Evolutionary conservation across 2,329 filamentous ascomycete species (phyloP).

Genomic region (Plenodomus biglobosus): DNA sequence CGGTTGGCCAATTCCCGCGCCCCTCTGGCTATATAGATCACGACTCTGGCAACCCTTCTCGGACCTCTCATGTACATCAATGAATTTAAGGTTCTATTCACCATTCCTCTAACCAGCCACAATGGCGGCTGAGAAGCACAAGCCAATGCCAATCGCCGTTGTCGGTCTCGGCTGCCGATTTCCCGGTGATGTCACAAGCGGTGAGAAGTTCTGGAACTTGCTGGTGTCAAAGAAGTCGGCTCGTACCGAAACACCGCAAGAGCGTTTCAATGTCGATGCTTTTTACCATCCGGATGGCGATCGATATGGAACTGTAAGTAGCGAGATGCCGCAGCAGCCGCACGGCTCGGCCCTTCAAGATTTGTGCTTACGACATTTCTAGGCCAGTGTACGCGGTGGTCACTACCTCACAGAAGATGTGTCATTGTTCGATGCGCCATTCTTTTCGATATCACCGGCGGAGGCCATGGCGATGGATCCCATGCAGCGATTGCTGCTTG

Average conservation of each 20-base stretch:
- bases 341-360: background rate
- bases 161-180: constrained; percentile 36
- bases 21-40: constrained; percentile 2
- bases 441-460: constrained; percentile 23
- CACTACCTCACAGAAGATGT: constrained; percentile 24
- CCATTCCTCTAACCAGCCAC: background rate
- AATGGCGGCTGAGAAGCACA: constrained; percentile 6
- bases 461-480: constrained; percentile 32
- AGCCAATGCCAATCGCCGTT: constrained; percentile 25
- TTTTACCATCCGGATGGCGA: constrained; percentile 19
- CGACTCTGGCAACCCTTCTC: background rate
- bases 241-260: constrained; percentile 10
- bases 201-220: constrained; percentile 19
- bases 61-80: background rate
- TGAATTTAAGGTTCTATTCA: background rate
- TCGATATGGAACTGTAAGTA: constrained; percentile 12
- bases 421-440: constrained; percentile 22
- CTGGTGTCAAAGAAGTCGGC: constrained; percentile 12
- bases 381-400: constrained; percentile 19
- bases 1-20: background rate
- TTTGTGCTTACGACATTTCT: background rate
- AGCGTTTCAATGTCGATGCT: constrained; percentile 17
- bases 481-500: constrained; percentile 25
- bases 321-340: background rate
- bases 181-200: constrained; percentile 15